These are phyloP conservation scores for Chloris gayana DNA, from an alignment of 176 grass and related monocot species.

Conservation along the genomic window DNA sequence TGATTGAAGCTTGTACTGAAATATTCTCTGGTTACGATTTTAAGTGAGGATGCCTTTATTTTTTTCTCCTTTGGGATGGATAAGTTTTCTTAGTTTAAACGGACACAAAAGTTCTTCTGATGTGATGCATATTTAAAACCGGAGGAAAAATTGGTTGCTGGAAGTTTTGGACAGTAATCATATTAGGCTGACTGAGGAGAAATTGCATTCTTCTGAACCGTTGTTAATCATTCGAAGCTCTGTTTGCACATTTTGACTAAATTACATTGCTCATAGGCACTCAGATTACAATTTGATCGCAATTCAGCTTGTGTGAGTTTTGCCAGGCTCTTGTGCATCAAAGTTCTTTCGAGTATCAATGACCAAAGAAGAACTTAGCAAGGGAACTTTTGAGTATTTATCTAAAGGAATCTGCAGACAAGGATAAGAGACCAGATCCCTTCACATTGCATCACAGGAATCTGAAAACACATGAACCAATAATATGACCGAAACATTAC, in stretches of 20 bases:
- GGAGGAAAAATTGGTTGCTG: not conserved
- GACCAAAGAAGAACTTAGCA: not conserved
- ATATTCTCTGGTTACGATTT: not conserved
- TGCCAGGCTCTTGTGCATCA: not conserved
- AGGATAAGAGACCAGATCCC: not conserved
- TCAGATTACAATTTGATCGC: not conserved
- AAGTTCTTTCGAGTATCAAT: not conserved
- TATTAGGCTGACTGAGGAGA: not conserved
- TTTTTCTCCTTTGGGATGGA: not conserved
- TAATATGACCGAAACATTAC: not conserved
- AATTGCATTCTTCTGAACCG: not conserved
- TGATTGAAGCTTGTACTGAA: not conserved
- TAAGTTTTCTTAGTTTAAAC: not conserved
- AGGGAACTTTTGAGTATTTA: not conserved
- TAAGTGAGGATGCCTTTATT: not conserved
- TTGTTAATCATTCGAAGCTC: not conserved
- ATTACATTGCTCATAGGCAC: not conserved
- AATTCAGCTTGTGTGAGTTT: not conserved
- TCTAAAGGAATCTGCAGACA: not conserved
- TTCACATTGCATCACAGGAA: not conserved
- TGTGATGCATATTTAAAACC: not conserved
- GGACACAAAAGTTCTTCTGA: not conserved
- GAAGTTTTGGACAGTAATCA: not conserved
- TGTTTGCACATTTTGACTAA: not conserved
- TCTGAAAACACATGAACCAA: not conserved